These are phyloP conservation scores for Shiraia sp. DNA, from an alignment of 2,329 filamentous ascomycete species.

Conservation along the genomic window DNA sequence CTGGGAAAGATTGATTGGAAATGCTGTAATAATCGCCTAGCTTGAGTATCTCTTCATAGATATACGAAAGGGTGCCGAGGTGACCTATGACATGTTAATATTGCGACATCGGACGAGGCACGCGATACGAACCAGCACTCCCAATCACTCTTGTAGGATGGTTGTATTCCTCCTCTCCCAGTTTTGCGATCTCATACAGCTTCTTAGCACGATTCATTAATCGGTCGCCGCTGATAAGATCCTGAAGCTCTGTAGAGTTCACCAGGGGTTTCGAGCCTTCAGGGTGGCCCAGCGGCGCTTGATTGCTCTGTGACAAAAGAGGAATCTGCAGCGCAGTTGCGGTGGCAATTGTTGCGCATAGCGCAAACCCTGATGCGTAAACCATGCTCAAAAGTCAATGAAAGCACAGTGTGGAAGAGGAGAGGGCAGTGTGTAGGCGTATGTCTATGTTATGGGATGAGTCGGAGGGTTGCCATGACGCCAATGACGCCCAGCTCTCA, in stretches of 20 bases:
- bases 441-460: slow-evolving; percentile 18
- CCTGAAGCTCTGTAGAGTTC: slow-evolving; percentile 41
- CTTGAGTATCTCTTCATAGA: slow-evolving; percentile 43
- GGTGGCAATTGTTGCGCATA: slow-evolving; percentile 32
- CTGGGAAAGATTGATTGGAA: slow-evolving; percentile 42
- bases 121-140: slow-evolving; percentile 36
- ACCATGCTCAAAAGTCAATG: slow-evolving; percentile 27
- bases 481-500: slow-evolving; percentile 23
- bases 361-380: slow-evolving; percentile 27
- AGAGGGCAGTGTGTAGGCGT: slow-evolving; percentile 10
- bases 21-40: slow-evolving; percentile 47
- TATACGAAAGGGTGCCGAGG: slow-evolving; percentile 41
- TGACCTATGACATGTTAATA: slow-evolving; percentile 24
- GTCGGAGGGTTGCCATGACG: slow-evolving; percentile 29
- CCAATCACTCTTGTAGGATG: slow-evolving; percentile 48
- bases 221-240: slow-evolving; percentile 40
- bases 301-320: slow-evolving; percentile 27
- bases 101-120: slow-evolving; percentile 9
- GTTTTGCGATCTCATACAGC: slow-evolving; percentile 48
- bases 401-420: slow-evolving; percentile 10
- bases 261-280: slow-evolving; percentile 35
- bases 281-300: slow-evolving; percentile 25
- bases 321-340: slow-evolving; percentile 36
- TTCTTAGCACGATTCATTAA: slow-evolving; percentile 39
- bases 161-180: slow-evolving; percentile 48